A percentile compares a stretch with the other conserved stretches of the same genome.
These are phyloP conservation scores for Penicillium freii DNA, from an alignment of 2,329 filamentous ascomycete species.

Conservation along the genomic window DNA sequence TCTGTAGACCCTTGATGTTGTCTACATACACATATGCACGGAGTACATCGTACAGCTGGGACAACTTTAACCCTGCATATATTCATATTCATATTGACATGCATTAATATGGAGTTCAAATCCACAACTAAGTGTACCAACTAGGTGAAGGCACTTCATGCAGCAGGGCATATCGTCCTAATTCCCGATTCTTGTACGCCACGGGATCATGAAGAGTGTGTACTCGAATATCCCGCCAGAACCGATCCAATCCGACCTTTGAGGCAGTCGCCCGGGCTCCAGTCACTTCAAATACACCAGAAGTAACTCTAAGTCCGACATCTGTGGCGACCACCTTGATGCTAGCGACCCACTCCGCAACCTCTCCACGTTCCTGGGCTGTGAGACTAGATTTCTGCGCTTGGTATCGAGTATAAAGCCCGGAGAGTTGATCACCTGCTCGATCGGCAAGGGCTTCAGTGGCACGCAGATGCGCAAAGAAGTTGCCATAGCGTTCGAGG, in stretches of 20 bases:
- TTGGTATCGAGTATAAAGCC: constrained; percentile 48
- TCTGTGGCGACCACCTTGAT: constrained; percentile 64
- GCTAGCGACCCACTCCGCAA: constrained; percentile 62
- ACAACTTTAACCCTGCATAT: neutral
- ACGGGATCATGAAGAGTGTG: constrained; percentile 67
- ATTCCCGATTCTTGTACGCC: constrained; percentile 64
- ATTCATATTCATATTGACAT: neutral
- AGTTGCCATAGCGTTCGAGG: constrained; percentile 63
- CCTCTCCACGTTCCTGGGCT: constrained; percentile 55
- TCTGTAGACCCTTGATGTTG: neutral
- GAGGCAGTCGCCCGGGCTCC: constrained; percentile 57
- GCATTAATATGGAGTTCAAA: neutral
- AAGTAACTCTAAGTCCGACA: constrained; percentile 56
- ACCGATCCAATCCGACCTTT: constrained; percentile 62
- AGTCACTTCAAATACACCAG: constrained; percentile 64
- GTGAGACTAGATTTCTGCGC: constrained; percentile 47
- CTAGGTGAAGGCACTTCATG: constrained; percentile 58
- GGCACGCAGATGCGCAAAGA: constrained; percentile 60
- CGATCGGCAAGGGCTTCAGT: constrained; percentile 59
- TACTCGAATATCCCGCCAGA: constrained; percentile 65
- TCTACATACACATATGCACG: neutral
- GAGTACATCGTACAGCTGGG: neutral
- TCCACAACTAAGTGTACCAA: constrained; percentile 54
- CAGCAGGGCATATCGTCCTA: constrained; percentile 58
- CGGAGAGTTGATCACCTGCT: constrained; percentile 51